Percentiles rank a stretch among this genome's conserved stretches.
Conservation (phyloP, 2,329 filamentous ascomycete species). For the Ophiosphaerella narmari region DNA sequence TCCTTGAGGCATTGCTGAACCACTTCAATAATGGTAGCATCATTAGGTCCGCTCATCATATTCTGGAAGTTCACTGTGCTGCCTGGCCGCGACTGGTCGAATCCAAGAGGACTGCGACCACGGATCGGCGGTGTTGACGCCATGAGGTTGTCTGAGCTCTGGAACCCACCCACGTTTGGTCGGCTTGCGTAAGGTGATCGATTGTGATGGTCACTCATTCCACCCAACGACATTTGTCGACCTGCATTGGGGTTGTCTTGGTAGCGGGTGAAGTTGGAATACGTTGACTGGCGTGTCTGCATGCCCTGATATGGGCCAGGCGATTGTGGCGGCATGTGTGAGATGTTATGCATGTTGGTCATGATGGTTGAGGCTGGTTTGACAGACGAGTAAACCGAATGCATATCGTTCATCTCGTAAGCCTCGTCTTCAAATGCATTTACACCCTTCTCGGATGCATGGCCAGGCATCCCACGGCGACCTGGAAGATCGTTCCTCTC, state of each 20-base stretch:
- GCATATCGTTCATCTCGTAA: conserved; percentile 99
- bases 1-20: conserved; percentile 82
- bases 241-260: conserved; percentile 63
- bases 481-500: conserved; percentile 84
- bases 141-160: conserved; percentile 49
- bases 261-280: conserved; percentile 68
- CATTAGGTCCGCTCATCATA: conserved; percentile 69
- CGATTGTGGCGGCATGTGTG: conserved; percentile 79
- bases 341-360: conserved; percentile 73
- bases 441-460: conserved; percentile 62
- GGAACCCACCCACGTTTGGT: conserved; percentile 50
- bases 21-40: conserved; percentile 78
- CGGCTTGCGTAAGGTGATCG: conserved; percentile 46
- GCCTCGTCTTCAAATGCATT: conserved; percentile 71
- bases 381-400: conserved; percentile 91
- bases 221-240: conserved; percentile 65
- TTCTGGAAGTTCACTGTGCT: conserved; percentile 65
- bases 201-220: conserved; percentile 52
- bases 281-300: conserved; percentile 71
- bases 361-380: conserved; percentile 85
- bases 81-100: conserved; percentile 54
- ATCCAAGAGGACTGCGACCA: conserved; percentile 57
- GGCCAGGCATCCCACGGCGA: conserved; percentile 70
- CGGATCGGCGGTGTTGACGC: conserved; percentile 42
- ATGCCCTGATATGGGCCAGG: conserved; percentile 72